Base-by-base conservation (phyloP, 192 early-diverging fungal genomes). In the Coemansia sp. region DNA sequence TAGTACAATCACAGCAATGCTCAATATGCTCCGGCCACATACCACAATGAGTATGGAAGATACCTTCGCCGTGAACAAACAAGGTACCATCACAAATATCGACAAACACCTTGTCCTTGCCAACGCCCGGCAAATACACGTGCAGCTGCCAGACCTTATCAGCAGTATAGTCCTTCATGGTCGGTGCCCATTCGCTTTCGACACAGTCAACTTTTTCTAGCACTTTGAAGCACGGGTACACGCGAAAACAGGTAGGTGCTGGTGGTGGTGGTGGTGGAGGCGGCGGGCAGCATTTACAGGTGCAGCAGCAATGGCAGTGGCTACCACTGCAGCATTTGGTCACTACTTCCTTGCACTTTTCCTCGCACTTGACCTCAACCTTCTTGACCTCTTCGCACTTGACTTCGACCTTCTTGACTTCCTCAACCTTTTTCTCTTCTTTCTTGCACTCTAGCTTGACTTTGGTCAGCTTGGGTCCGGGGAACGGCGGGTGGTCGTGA, bases 141-240 rank as follows among this genome's bases (percentile, higher is more conserved):
- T 83, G 81, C 51, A 83, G 76, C 73, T 78, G 81, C 81, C 81
- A 83, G 22, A 83, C 51, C 73, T 83, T 83, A 52, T 83, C 81
- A 1, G 81, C 81, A 62, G 56, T 67, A 20, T 83, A 83, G 67
- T 77, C 75, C 69, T 83, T 83, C 76, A 83, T 78, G 33, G 66
- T 72, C 43, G 81, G 81, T 41, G 36, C 22, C 81, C 81, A 83
- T 58, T 83, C 81, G 51, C 66, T 55, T 64, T 75, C 72, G 34
- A 68, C 58, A 15, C 78, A 54, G 9, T 17, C 73, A 56, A 70
- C 78, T 36, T 74, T 75, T 43, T 75, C 81, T 52, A 83, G 65
- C 15, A 73, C 76, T 62, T 66, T 73, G 63, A 71, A 83, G 81
- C 81, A 83, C 52, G 81, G 81, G 73, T 83, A 83, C 57, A 83